These are phyloP conservation scores for Leccinum huronense DNA, from an alignment of 1,284 basidiomycete genomes.

Conservation along the genomic window DNA sequence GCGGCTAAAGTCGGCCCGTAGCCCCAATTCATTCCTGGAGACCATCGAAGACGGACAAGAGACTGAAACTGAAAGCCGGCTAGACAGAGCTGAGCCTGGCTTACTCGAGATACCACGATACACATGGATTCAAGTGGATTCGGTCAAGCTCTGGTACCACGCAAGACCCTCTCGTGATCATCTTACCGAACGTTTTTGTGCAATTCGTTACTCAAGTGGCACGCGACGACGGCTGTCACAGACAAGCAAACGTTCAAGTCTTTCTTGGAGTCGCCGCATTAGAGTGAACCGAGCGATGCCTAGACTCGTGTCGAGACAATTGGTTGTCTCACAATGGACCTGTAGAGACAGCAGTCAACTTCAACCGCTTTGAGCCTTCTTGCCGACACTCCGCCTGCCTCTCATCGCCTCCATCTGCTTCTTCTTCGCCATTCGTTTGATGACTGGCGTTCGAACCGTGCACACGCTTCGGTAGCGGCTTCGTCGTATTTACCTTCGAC, in stretches of 20 bases:
- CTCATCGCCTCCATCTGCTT: background rate
- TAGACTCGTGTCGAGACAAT: background rate
- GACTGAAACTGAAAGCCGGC: background rate
- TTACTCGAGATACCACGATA: background rate
- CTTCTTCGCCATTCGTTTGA: background rate
- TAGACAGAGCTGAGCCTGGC: background rate
- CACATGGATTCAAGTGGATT: background rate
- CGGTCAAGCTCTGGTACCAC: background rate
- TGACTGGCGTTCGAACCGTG: background rate
- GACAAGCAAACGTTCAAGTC: background rate
- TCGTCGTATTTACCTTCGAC: background rate
- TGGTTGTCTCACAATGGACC: background rate
- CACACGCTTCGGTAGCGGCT: slow-evolving; percentile 15
- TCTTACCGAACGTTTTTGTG: background rate
- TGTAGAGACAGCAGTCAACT: slow-evolving; percentile 1
- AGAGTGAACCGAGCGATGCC: background rate
- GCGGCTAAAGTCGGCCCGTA: background rate
- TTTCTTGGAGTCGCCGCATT: background rate
- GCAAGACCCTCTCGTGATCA: background rate
- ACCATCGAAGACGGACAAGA: background rate
- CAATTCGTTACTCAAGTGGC: background rate
- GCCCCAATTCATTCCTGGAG: background rate
- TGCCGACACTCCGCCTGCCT: background rate
- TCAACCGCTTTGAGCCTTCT: slow-evolving; percentile 20
- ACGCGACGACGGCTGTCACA: background rate